Base-by-base conservation (phyloP, 2,329 filamentous ascomycete species). In the Aureobasidium sp. region DNA sequence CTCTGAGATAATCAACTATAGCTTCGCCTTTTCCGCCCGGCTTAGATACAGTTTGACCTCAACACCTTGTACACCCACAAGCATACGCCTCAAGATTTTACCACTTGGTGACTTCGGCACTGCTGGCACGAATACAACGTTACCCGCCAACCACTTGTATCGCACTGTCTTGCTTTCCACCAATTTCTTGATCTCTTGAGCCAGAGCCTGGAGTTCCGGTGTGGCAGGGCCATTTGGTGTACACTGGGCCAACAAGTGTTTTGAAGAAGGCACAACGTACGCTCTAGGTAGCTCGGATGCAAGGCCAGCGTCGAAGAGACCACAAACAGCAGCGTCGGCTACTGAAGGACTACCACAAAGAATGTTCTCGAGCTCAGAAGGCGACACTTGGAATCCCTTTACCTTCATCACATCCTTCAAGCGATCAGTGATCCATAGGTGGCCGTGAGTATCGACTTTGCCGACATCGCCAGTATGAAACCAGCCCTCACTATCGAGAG, bases 101-200 rank as follows among this genome's bases (percentile, higher is more conserved):
- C 71, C 71, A 3, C 66, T 70, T 0, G 67, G 63, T 20, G 66
- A 70, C 63, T 72, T 72, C 5, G 71, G 71, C 59, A 73, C 71
- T 5, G 55, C 36, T 1, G 70, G 65, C 10, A 71, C 65, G 43
- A 72, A 71, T 3, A 62, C 60, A n/a, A 62, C 17, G 2, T 44
- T 46, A 12, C 60, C 60, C 8, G 50, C 34, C 47, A 87, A 71
- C 68, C 75, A 74, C 70, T 80, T 81, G 64, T 80, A 76, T 57
- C 74, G 72, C 2, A 78, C 76, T 51, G 80, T 78, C 66, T 76
- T 78, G 63, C 72, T 72, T 55, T 73, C 73, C 17, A 78, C 71
- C 70, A 75, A 78, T 3, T 69, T 67, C n/a, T 78, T 71, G 47
- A 80, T 73, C 27, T 79, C 75, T 61, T 71, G 72, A 29, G 69